Evolutionary conservation across 495 filamentous ascomycete genomes (phyloP).

Genomic region (Neurospora terricola): DNA sequence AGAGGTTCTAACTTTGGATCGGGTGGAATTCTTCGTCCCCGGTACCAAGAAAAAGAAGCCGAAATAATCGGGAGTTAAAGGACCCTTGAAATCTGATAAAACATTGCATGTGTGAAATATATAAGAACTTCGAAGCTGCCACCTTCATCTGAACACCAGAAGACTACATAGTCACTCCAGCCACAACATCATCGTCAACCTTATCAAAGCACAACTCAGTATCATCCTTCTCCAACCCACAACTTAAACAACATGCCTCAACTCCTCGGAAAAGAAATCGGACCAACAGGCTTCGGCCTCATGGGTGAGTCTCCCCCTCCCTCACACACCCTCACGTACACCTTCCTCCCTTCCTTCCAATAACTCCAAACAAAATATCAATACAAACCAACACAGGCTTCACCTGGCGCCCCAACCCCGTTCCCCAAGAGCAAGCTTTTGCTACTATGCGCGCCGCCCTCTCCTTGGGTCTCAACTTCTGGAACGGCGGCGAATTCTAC

Average conservation of each 20-base stretch:
- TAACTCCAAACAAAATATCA: too few relatives aligned
- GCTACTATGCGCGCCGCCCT: constrained; percentile 58
- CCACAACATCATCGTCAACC: background rate
- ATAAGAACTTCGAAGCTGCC: background rate
- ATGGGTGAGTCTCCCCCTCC: constrained; percentile 34
- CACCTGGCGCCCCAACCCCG: constrained; percentile 58
- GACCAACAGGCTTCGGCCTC: constrained; percentile 47
- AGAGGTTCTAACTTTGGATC: background rate
- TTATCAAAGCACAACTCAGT: background rate
- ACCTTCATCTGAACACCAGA: background rate
- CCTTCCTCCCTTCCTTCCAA: background rate
- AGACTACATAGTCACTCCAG: background rate
- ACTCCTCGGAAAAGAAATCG: constrained; percentile 40
- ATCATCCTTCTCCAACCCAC: background rate
- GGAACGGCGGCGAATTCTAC: constrained; percentile 78
- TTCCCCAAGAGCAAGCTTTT: constrained; percentile 52
- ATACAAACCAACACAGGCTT: constrained; percentile 41
- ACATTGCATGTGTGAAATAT: background rate
- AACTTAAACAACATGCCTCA: constrained; percentile 31
- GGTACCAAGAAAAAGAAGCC: background rate
- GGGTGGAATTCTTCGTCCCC: too few relatives aligned
- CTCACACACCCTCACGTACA: background rate
- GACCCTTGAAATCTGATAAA: background rate
- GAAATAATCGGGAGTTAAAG: background rate
- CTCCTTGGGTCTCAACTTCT: constrained; percentile 55